Base-by-base conservation (phyloP, 345 rosid genomes). In the Pseudoturritis turrita region DNA sequence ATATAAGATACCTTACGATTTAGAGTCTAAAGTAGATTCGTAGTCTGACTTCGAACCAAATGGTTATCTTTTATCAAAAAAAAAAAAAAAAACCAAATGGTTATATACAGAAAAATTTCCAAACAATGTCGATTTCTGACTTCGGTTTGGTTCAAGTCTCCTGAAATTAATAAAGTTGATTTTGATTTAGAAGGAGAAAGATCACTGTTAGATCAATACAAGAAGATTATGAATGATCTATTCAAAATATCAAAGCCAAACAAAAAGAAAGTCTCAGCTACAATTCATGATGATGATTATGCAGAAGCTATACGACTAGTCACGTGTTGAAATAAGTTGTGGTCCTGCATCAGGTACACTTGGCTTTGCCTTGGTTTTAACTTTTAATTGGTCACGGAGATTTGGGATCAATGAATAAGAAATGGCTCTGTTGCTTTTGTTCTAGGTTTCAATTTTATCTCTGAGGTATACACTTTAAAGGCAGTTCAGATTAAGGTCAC, bases 131-230 rank as follows among this genome's bases (percentile, higher is more conserved):
- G 13, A 59, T 37, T 37, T 36, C 44, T 39, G 49, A 37, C 45
- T 58, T 37, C 4, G 6, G 46, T 58, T 22, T 36, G 21, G 59
- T 35, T 35, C 55, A 35, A 49, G 22, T 22, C 45, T 19, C 37
- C 22, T 47, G 21, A 51, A 67, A 26, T 14, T 21, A 57, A 39
- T 57, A 12, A 3, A 53, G 14, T 28, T 41, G 31, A 26, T 17
- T 49, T 47, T 47, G 22, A 41, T 45, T 46, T 58, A 50, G 68
- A 60, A 17, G 17, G n/a, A 47, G 58, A 70, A 53, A 54, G 28
- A n/a, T 69, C 65, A 33, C 57, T 39, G 26, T 29, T 22, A 17
- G 31, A 37, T 31, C 35, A n/a, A 21, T 6, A 43, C 22, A 36
- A 59, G 28, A 70, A 37, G 10, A 46, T 33, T 2, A 33, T 33